Evolutionary conservation across 2,329 filamentous ascomycete species (phyloP), one percentile per base, ranked within the genome.

Genomic region (Sordariomycetes sp.): DNA sequence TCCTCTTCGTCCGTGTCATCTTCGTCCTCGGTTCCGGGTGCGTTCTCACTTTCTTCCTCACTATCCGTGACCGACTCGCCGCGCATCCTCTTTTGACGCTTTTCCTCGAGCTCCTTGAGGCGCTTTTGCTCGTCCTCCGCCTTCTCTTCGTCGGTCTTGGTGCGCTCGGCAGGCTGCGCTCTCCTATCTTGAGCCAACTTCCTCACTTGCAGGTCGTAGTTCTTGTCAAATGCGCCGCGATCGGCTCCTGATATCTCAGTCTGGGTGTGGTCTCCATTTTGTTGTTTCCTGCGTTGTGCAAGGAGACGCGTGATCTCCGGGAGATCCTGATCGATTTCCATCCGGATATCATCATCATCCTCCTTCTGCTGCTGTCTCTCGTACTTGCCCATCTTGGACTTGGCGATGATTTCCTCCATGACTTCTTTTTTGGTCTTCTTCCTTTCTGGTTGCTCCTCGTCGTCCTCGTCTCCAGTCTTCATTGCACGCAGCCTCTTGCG

Each of bases 351-450:
- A 33, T 93, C 86, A 46, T 98, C 92, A 32, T 92, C 86, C 40
- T 96, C 92, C 52, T 94, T 95, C 19, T 78, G 77, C 39, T 86
- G 80, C 58, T 98, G 92, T 26, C 92, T 79, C 61, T 96, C 88
- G 51, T 90, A 88, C 61, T 94, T 96, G 70, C 95, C 75, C 41
- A 85, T 70, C 54, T 98, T 98, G 1, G 90, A 96, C 60, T 98
- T 98, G 40, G 88, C 86, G 45, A 98, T 95, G 40, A 98, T 72
- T 58, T 98, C 93, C 50, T 94, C 83, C 86, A 96, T 95, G 32
- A 98, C 85, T 58, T 98, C 92, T 35, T 92, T 84, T 61, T 95
- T 96, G 4, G 81, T 81, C 65, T 95, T 98, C 58, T 94, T 95
- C 39, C 82, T 74, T 47, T 90, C 82, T 0, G 86, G 87, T 5